Evolutionary conservation across 495 filamentous ascomycete species (phyloP).

Genomic region (Tuber aestivum): DNA sequence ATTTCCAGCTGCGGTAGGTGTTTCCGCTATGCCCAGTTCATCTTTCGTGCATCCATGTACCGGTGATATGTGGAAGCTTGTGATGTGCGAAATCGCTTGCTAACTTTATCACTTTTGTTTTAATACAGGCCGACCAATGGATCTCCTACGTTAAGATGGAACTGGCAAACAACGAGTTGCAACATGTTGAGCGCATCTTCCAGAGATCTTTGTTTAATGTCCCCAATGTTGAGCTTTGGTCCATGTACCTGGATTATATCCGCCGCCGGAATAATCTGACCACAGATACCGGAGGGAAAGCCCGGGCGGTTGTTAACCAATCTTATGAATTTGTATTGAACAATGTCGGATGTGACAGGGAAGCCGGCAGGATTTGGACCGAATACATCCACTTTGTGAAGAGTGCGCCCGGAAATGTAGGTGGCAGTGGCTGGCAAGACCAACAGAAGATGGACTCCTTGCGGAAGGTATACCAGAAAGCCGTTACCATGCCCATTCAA

Average conservation of each 20-base stretch:
- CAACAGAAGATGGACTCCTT: slow-evolving; percentile 94
- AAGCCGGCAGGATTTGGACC: slow-evolving; percentile 82
- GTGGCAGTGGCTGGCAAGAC: slow-evolving; percentile 83
- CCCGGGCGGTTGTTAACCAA: slow-evolving; percentile 67
- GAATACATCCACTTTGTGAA: slow-evolving; percentile 91
- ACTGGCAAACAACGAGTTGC: slow-evolving; percentile 69
- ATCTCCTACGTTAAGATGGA: slow-evolving; percentile 81
- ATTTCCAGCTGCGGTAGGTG: slow-evolving; percentile 84
- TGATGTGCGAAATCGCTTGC: slow-evolving; percentile 8
- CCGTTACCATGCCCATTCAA: slow-evolving; percentile 73
- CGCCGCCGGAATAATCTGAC: slow-evolving; percentile 80
- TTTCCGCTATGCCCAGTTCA: slow-evolving; percentile 11
- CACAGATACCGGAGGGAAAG: slow-evolving; percentile 68
- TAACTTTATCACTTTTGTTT: slow-evolving; percentile 23
- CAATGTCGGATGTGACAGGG: slow-evolving; percentile 83
- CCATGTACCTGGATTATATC: slow-evolving; percentile 88
- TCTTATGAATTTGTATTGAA: slow-evolving; percentile 88
- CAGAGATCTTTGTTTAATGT: slow-evolving; percentile 62
- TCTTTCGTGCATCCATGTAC: slow-evolving; percentile 6
- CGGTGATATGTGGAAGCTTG: slow-evolving; percentile 28
- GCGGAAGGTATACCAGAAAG: slow-evolving; percentile 83
- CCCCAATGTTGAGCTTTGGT: slow-evolving; percentile 81
- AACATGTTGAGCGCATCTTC: slow-evolving; percentile 74
- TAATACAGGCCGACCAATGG: slow-evolving; percentile 77
- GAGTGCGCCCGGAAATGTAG: slow-evolving; percentile 71